Base-by-base conservation (phyloP, 305 asterid genomes). In the Salvia sclarea region DNA sequence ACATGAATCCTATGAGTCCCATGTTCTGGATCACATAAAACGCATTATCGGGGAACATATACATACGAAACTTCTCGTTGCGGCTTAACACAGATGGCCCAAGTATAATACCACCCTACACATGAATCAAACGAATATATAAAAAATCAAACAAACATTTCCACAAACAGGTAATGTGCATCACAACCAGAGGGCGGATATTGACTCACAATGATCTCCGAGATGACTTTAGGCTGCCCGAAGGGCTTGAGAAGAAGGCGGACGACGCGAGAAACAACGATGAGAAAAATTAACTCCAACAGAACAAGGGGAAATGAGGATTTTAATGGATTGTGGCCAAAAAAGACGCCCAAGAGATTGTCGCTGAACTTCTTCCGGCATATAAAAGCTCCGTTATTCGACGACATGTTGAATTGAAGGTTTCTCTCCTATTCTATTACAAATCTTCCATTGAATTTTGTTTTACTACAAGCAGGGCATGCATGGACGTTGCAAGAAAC, bases 71-170 rank as follows among this genome's bases (percentile, higher is more conserved):
- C 17, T 35, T 82, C 70, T 77, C 70, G 66, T 28, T 84, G 17
- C 86, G 83, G 68, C 95, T 33, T 61, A 89, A 50, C 8, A 80
- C 83, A 14, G 96, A 84, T 3, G 92, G 94, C 48, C 98, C 98
- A 13, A 92, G 58, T 60, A 92, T 82, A 35, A 89, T 74, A 1
- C 95, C 96, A 38, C 92, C 89, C 98, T 92, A 40, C 41, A 49
- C 56, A 64, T 64, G 21, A 65, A 64, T 58, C 40, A 16, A 1
- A 28, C n/a, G 3, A 22, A n/a, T n/a, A n/a, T n/a, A n/a, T n/a
- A n/a, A n/a, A n/a, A n/a, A n/a, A n/a, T n/a, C n/a, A n/a, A n/a
- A n/a, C 30, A 12, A 48, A 58, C 55, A 63, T n/a, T 57, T 41
- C 52, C 2, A 50, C 64, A 70, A 40, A 59, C 59, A 74, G n/a